Evolutionary conservation across 2,329 filamentous ascomycete species (phyloP).

Genomic region (Aureobasidium sp.): DNA sequence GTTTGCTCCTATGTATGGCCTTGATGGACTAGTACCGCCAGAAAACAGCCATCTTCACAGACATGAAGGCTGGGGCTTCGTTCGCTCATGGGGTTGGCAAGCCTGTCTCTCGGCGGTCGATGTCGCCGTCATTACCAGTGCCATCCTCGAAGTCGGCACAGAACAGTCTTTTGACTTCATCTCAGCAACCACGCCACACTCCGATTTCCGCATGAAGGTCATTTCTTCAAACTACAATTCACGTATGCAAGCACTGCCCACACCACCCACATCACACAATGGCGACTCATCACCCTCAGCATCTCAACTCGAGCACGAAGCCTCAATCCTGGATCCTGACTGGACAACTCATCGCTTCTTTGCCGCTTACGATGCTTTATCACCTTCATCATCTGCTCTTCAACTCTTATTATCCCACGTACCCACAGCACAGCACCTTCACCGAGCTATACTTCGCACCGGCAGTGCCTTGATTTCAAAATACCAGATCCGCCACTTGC

Average conservation of each 20-base stretch:
- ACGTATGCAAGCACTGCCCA: constrained; percentile 26
- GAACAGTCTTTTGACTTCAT: constrained; percentile 13
- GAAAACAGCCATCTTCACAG: constrained; percentile 57
- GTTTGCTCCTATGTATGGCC: constrained; percentile 86
- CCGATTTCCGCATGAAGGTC: constrained; percentile 15
- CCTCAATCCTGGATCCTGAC: constrained; percentile 33
- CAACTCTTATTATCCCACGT: constrained; percentile 69
- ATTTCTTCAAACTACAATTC: constrained; percentile 21
- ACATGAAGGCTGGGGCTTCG: constrained; percentile 94
- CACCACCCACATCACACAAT: constrained; percentile 26
- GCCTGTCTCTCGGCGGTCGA: constrained; percentile 90
- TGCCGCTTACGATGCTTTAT: constrained; percentile 52
- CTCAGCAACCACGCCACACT: constrained; percentile 14
- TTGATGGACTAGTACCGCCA: constrained; percentile 85
- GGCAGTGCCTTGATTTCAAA: constrained; percentile 89
- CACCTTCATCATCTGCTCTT: constrained; percentile 49
- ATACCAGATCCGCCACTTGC: constrained; percentile 83
- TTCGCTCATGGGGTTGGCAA: constrained; percentile 95
- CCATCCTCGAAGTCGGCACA: constrained; percentile 79
- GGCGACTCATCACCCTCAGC: constrained; percentile 23
- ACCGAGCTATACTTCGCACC: constrained; percentile 86
- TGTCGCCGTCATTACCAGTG: constrained; percentile 85
- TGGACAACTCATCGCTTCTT: constrained; percentile 48
- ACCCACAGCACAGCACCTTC: constrained; percentile 77
- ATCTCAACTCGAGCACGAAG: constrained; percentile 19